Evolutionary conservation across 78 protist species (phyloP), one percentile per base, ranked within the genome.

Genomic region (Dictyostelium brefeldianum): DNA sequence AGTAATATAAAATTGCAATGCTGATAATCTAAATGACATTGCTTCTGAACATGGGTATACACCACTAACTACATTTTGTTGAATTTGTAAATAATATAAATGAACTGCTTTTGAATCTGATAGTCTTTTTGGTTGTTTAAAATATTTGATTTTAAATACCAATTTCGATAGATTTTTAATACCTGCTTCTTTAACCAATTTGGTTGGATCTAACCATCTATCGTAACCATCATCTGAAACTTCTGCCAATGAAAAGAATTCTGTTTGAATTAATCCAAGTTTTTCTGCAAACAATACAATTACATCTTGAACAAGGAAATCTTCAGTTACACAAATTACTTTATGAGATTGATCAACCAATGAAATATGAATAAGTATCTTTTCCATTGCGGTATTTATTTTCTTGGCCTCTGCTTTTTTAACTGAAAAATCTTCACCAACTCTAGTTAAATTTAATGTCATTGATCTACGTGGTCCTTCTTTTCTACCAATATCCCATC

Each of bases 1-100:
- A 6, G 83, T 77, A 5, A 87, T 77, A 18, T 62, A 77, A 31
- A 87, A 87, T 65, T 87, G 92, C 2, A 87, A 57, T 31, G 92
- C 92, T 10, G 79, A 17, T n/a, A 87, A 50, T 51, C 92, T 53
- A 8, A 77, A 64, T 29, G 92, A 53, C 92, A 87, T 87, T 25
- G 92, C 92, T 18, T 87, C 92, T n/a, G 92, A 87, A 12, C 92
- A 87, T 57, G 92, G 92, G 25, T 87, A 87, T 64, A 65, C 48
- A 54, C 92, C 92, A 22, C n/a, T 53, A 3, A 84, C 82, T 5
- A 84, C 92, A 1, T 75, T n/a, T 36, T 84, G 81, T 59, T 84
- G 92, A 48, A 87, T 59, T 62, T 87, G 92, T 27, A 87, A 27
- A 51, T 87, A 87, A 57, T 77, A 87, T 57, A 87, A 70, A 65